Evolutionary conservation across 176 grass and related monocot species (phyloP).

Genomic region (Raddia guianensis): DNA sequence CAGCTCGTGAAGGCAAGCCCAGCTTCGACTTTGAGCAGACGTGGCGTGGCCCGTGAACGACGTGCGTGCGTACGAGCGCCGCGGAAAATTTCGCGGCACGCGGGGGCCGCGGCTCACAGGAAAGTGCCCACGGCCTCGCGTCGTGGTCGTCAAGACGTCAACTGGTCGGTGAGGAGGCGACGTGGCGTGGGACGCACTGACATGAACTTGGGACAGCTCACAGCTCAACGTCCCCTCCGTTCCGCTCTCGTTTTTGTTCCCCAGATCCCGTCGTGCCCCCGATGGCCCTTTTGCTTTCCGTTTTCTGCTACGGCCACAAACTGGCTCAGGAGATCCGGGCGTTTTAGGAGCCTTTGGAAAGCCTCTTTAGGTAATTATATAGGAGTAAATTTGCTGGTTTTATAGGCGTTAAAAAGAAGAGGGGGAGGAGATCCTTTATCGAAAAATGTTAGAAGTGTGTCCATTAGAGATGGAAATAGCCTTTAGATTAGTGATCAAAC

Average conservation of each 20-base stretch:
- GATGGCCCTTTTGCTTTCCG: background rate
- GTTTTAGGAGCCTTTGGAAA: background rate
- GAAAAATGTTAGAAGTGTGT: too few species aligned
- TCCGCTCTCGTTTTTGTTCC: background rate
- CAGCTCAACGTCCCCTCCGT: background rate
- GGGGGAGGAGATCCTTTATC: too few species aligned
- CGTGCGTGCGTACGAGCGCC: background rate
- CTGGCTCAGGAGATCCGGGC: background rate
- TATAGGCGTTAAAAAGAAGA: too few species aligned
- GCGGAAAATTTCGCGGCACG: background rate
- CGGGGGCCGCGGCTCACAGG: conserved; percentile 2
- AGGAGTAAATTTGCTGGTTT: too few species aligned
- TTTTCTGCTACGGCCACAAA: background rate
- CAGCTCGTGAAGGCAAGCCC: too few species aligned
- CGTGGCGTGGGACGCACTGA: background rate
- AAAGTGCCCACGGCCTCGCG: conserved; percentile 2
- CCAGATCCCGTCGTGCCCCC: too few species aligned
- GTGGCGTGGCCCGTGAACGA: background rate
- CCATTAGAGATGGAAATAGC: too few species aligned
- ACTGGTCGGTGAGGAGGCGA: too few species aligned
- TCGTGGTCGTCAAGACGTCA: background rate
- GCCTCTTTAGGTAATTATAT: too few species aligned
- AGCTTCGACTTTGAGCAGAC: background rate
- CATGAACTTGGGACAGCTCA: background rate
- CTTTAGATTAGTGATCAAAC: too few species aligned